Conservation (phyloP, 176 grass and related monocot genomes). For the Avena eriantha region DNA sequence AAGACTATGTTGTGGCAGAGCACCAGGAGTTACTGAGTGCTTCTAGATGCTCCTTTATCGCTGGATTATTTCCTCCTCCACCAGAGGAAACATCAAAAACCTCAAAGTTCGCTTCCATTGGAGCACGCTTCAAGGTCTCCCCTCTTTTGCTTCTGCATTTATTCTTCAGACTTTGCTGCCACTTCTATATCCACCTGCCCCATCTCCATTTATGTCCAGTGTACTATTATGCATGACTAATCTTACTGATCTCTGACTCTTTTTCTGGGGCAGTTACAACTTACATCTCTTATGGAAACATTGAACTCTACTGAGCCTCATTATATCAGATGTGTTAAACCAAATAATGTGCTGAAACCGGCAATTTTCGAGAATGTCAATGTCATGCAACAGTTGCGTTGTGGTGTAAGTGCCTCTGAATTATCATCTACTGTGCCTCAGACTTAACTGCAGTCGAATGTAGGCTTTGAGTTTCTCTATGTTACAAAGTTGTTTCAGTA, state of each 20-base stretch:
- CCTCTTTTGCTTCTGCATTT: slow-evolving; percentile 5
- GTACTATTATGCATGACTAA: slow-evolving; percentile 7
- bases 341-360: slow-evolving; percentile 97
- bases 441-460: neutral
- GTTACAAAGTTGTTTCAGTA: slow-evolving; percentile 25
- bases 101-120: slow-evolving; percentile 97
- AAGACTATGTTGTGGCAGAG: slow-evolving; percentile 98
- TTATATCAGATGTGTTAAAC: slow-evolving; percentile 99
- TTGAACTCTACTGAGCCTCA: slow-evolving; percentile 98
- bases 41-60: slow-evolving; percentile 93
- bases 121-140: slow-evolving; percentile 89
- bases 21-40: slow-evolving; percentile 90
- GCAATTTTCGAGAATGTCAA: slow-evolving; percentile 96
- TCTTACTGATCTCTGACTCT: slow-evolving; percentile 34
- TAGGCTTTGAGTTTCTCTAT: slow-evolving; percentile 27
- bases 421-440: slow-evolving; percentile 20
- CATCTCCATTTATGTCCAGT: slow-evolving; percentile 18
- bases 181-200: neutral
- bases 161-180: slow-evolving; percentile 31
- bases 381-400: slow-evolving; percentile 98
- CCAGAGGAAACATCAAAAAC: slow-evolving; percentile 90
- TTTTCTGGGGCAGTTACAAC: slow-evolving; percentile 79
- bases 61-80: slow-evolving; percentile 84
- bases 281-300: slow-evolving; percentile 96
- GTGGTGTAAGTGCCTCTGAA: slow-evolving; percentile 87